Evolutionary conservation across 495 filamentous ascomycete genomes (phyloP).

Genomic region (Stereocaulon alpinum): DNA sequence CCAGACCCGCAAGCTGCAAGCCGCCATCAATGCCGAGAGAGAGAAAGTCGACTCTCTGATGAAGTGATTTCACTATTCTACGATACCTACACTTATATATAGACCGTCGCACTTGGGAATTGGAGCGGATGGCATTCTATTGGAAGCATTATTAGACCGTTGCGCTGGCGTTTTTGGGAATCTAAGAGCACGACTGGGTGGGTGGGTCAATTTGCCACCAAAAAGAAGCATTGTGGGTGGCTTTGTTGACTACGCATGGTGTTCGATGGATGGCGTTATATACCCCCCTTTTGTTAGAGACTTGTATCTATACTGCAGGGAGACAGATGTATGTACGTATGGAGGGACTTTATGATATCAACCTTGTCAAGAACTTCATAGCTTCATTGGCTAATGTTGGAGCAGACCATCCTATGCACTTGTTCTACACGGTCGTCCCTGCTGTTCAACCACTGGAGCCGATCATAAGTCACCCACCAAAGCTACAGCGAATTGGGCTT

Average conservation of each 20-base stretch:
- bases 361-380: too few species aligned
- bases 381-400: too few species aligned
- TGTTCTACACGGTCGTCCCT: too few species aligned
- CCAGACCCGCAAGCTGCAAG: constrained; percentile 67
- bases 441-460: too few species aligned
- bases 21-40: constrained; percentile 49
- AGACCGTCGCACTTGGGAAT: not conserved
- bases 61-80: constrained; percentile 11
- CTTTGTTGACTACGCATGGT: not conserved
- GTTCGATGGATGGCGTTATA: not conserved
- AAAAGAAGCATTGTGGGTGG: not conserved
- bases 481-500: too few species aligned
- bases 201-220: not conserved
- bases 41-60: constrained; percentile 41
- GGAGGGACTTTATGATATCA: too few species aligned
- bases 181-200: too few species aligned
- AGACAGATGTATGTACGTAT: too few species aligned
- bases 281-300: not conserved
- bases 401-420: too few species aligned
- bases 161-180: constrained; percentile 2
- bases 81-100: not conserved
- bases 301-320: not conserved
- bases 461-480: too few species aligned
- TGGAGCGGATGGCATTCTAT: not conserved
- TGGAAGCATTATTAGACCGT: not conserved